Evolutionary conservation across 148 eudicot species (phyloP).

Genomic region (Camellia japonica): DNA sequence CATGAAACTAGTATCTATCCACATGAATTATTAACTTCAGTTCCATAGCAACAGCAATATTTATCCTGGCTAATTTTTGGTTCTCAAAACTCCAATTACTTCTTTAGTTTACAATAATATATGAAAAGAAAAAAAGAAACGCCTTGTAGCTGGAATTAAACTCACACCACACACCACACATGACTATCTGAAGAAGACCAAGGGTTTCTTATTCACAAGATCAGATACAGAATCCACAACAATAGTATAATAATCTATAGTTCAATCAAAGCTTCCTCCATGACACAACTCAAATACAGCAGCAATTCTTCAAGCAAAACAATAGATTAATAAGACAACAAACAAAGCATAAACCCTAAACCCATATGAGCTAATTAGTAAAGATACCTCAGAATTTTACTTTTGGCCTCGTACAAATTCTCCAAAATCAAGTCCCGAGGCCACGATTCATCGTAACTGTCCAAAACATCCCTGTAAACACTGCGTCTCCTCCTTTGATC

Average conservation of each 20-base stretch:
- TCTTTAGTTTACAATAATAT: background rate
- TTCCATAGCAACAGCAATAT: background rate
- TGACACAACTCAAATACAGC: background rate
- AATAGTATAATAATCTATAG: background rate
- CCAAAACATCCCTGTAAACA: slow-evolving; percentile 40
- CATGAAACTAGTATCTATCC: background rate
- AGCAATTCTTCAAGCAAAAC: background rate
- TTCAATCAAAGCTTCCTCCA: background rate
- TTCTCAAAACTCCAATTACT: background rate
- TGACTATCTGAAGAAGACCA: background rate
- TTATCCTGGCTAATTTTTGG: background rate
- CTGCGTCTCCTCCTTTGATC: slow-evolving; percentile 32
- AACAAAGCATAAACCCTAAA: background rate
- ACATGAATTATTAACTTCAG: background rate
- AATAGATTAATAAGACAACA: background rate
- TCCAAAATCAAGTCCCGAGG: slow-evolving; percentile 13
- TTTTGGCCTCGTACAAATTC: slow-evolving; percentile 50
- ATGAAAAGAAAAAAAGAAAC: too few species aligned
- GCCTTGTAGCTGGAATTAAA: background rate
- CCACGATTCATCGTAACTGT: slow-evolving; percentile 42
- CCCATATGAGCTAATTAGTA: background rate
- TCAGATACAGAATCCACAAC: background rate
- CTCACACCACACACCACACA: background rate
- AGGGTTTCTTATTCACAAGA: background rate
- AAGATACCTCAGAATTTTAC: slow-evolving; percentile 54